A percentile compares a stretch with the other conserved stretches of the same genome.
These are phyloP conservation scores for Trichoderma afroharzianum DNA, from an alignment of 2,329 filamentous ascomycete species.

Conservation along the genomic window DNA sequence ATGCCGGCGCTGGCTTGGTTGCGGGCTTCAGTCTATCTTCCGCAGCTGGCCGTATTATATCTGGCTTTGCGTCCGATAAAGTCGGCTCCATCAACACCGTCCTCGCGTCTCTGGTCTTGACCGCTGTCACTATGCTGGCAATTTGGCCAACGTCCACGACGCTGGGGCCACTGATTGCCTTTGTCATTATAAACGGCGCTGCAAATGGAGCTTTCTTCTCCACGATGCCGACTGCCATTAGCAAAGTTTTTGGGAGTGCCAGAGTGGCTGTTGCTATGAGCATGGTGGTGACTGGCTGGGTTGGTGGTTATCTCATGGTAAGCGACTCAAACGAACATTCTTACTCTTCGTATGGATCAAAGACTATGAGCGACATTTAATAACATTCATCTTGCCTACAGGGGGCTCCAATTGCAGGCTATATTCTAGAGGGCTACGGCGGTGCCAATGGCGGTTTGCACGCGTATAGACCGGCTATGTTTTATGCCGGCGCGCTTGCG, in stretches of 20 bases:
- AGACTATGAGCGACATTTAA: too few relatives aligned
- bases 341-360: background rate
- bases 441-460: constrained; percentile 43
- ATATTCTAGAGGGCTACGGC: constrained; percentile 51
- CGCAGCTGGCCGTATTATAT: constrained; percentile 50
- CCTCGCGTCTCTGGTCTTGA: constrained; percentile 45
- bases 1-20: constrained; percentile 50
- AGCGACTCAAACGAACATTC: constrained; percentile 17
- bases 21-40: constrained; percentile 58
- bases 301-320: constrained; percentile 55
- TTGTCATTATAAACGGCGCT: constrained; percentile 55
- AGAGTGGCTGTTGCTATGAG: constrained; percentile 54
- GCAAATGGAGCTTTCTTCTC: constrained; percentile 60
- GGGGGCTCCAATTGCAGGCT: constrained; percentile 57
- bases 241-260: constrained; percentile 52
- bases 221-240: constrained; percentile 57
- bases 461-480: constrained; percentile 56
- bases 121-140: constrained; percentile 52
- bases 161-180: constrained; percentile 48
- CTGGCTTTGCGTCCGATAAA: constrained; percentile 49
- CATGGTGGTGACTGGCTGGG: constrained; percentile 58
- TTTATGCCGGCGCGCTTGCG: constrained; percentile 53
- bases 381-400: constrained; percentile 18
- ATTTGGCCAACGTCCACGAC: constrained; percentile 57
- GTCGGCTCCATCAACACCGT: constrained; percentile 53